Percentiles rank a stretch among this genome's conserved stretches.
phyloP scores from a whole-genome alignment of 345 rosid species.

The Bruguiera gymnorhiza region DNA sequence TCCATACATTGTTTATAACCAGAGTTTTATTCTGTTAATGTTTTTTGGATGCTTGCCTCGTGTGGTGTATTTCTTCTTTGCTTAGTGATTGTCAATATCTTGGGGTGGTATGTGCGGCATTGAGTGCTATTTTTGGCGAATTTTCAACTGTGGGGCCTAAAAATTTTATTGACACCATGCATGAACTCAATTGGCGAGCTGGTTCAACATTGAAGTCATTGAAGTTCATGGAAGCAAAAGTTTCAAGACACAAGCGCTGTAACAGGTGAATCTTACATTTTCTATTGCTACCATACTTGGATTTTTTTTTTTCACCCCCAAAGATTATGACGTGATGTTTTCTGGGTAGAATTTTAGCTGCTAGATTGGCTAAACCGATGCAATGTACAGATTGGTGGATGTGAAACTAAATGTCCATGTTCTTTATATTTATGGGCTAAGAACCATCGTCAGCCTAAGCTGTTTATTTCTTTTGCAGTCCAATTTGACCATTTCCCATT shows the following conservation, averaged over 20 bases:
- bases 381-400: not conserved
- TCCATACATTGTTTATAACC: constrained; percentile 24
- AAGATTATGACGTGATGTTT: not conserved
- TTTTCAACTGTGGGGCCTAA: constrained; percentile 31
- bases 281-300: not conserved
- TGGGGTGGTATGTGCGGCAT: constrained; percentile 41
- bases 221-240: constrained; percentile 32
- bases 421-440: constrained; percentile 1
- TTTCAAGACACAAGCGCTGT: constrained; percentile 52
- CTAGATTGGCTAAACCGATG: not conserved
- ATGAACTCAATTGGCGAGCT: constrained; percentile 34
- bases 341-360: not conserved
- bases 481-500: constrained; percentile 1
- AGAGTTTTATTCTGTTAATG: constrained; percentile 43
- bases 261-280: constrained; percentile 33
- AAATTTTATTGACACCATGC: constrained; percentile 27
- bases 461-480: constrained; percentile 9
- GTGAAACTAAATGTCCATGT: not conserved
- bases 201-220: constrained; percentile 26
- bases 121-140: constrained; percentile 46
- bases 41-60: constrained; percentile 44
- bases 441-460: not conserved
- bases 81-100: constrained; percentile 37
- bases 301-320: not conserved
- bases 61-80: constrained; percentile 22